Evolutionary conservation across 306 rosid genomes (phyloP), one percentile per base, ranked within the genome.

Genomic region (Acacia confusa): DNA sequence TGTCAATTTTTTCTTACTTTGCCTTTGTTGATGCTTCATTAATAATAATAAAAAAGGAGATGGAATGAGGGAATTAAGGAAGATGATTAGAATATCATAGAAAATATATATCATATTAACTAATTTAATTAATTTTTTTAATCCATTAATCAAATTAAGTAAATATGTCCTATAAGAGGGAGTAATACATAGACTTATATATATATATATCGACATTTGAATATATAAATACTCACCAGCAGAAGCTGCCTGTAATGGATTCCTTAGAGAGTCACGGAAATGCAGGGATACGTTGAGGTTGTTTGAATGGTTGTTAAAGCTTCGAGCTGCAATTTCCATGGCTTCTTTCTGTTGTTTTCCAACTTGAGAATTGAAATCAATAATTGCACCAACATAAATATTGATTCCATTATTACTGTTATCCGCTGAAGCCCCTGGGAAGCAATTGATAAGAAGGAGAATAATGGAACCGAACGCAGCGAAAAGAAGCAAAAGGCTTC

Each of bases 211-310:
- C 11, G 3, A 17, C 7, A 15, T 48, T 4, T 16, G 24, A 52
- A 52, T 16, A 52, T 1, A 52, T 36, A 36, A 36, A 5, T 19
- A 20, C 60, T 53, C 11, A 53, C 66, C 66, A 10, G 66, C 66
- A 53, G 87, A 88, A 83, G 81, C 88, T 77, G 86, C 85, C 78
- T 78, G 88, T 65, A 83, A 61, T 24, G 81, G 87, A 53, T 55
- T 81, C 41, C 77, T 17, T 19, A 72, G 53, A 22, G 85, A 79
- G 72, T 80, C 72, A 0, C 24, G 40, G 63, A 88, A 80, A 66
- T 78, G 78, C 20, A 88, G 78, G 50, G 63, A 48, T 52, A 88
- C 34, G 41, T 82, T 82, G 28, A 78, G 77, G 75, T 66, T 69
- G 41, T 61, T 53, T 4, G 83, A 80, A 53, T 27, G 0, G 45